A percentile compares a stretch with the other conserved stretches of the same genome.
phyloP scores from a whole-genome alignment of 805 yeast species.

The Wickerhamiella occidentalis region DNA sequence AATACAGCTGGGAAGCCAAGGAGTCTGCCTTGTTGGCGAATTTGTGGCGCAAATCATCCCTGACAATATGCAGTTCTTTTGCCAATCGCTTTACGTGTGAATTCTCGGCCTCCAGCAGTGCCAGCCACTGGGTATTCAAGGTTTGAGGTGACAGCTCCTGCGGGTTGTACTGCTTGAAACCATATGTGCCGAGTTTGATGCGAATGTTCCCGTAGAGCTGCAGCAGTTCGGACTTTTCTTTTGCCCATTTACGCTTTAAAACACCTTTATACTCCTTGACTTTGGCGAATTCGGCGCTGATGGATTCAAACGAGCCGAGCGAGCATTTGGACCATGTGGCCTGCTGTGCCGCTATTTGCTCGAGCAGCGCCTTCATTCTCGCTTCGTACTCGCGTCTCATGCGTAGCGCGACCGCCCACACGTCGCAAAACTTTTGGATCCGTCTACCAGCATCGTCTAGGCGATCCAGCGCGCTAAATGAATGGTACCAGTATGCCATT shows the following conservation, averaged over 20 bases:
- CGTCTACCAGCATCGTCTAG: conserved; percentile 31
- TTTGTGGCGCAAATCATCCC: conserved; percentile 25
- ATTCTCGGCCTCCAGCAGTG: conserved; percentile 27
- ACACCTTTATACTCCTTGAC: conserved; percentile 24
- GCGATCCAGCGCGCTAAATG: conserved; percentile 30
- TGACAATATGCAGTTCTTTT: conserved; percentile 25
- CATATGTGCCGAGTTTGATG: conserved; percentile 30
- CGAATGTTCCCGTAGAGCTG: conserved; percentile 30
- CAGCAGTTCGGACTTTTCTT: conserved; percentile 29
- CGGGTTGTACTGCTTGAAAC: conserved; percentile 28
- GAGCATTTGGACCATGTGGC: conserved; percentile 23
- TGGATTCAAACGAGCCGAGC: conserved; percentile 23
- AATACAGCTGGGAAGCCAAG: conserved; percentile 22
- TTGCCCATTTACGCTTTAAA: conserved; percentile 30
- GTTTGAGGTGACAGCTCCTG: conserved; percentile 24
- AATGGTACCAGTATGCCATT: conserved; percentile 46
- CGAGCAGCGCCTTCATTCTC: conserved; percentile 25
- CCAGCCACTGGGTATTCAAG: conserved; percentile 28
- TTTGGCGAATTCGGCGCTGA: conserved; percentile 21
- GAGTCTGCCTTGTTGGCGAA: conserved; percentile 29
- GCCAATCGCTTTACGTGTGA: conserved; percentile 26
- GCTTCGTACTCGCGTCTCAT: conserved; percentile 28
- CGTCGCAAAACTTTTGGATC: conserved; percentile 30
- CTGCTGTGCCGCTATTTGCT: conserved; percentile 19
- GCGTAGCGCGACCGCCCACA: conserved; percentile 24